These are phyloP conservation scores for Aspergillus luchuensis DNA, from an alignment of 2,329 filamentous ascomycete species.

Conservation along the genomic window DNA sequence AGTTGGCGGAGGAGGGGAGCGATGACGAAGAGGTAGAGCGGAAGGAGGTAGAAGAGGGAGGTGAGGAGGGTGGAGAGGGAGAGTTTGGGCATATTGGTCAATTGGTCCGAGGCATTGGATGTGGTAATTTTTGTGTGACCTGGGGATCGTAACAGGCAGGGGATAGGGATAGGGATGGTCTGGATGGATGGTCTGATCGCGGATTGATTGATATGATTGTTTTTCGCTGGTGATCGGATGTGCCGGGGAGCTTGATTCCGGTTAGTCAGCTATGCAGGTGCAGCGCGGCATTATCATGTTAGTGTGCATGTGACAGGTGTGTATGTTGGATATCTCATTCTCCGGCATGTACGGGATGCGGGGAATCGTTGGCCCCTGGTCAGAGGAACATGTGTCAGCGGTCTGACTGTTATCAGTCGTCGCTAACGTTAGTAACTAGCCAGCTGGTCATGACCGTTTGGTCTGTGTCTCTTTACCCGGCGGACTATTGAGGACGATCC, in stretches of 20 bases:
- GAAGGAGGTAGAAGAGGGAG: constrained; percentile 40
- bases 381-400: not conserved
- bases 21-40: constrained; percentile 40
- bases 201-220: constrained; percentile 2
- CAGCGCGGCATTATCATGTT: not conserved
- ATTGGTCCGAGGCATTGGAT: not conserved
- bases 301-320: not conserved
- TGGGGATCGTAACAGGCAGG: not conserved
- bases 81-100: constrained; percentile 17
- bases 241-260: not conserved
- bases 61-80: constrained; percentile 34
- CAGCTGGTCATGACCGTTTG: not conserved
- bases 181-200: not conserved
- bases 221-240: not conserved
- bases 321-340: not conserved
- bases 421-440: not conserved
- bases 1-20: constrained; percentile 34
- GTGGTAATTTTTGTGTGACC: not conserved
- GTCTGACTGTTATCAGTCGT: too few species aligned
- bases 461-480: not conserved
- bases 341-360: not conserved
- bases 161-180: not conserved
- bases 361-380: not conserved
- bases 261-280: not conserved
- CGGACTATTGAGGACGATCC: not conserved